Evolutionary conservation across 2,329 filamentous ascomycete species (phyloP), one percentile per base, ranked within the genome.

Genomic region (Xylariaceae sp.): DNA sequence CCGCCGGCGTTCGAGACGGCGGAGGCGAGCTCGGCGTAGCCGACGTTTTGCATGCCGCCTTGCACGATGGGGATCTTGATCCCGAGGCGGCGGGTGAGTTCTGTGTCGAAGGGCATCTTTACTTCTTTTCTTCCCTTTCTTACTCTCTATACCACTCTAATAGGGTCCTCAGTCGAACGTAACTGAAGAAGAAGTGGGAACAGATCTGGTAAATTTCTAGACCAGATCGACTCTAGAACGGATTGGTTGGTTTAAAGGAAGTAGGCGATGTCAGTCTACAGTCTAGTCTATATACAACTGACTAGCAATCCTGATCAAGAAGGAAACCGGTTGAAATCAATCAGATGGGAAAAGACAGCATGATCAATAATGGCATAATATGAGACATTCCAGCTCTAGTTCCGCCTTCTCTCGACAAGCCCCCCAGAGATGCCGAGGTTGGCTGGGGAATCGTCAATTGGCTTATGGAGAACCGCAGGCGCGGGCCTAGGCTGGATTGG

Each of bases 1-100:
- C 89, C 90, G 65, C 90, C 90, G n/a, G 89, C 88, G 74, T 91
- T 90, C 71, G 84, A 88, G 64, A 92, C 88, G 65, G 88, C 88
- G 53, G 86, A 82, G 63, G 88, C 88, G 67, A 92, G 80, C 73
- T 90, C 88, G 54, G 90, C 90, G 69, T 90, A 91, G 60, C 90
- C 90, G 64, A 92, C 85, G 82, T 89, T 88, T 83, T 90, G 87
- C 89, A 94, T 93, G 70, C 90, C 90, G 72, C 90, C 90, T 74
- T 94, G 90, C 60, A 94, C 88, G 62, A 94, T 80, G 68, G 90
- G 90, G 65, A 93, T 68, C 57, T 72, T 75, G 69, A 85, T 85
- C 74, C 82, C 82, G 68, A 85, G 78, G 51, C 76, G 78, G 70
- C 80, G 79, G 59, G 82, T 85, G 62, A 85, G 74, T 68, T 82